These are phyloP conservation scores for Microsporum canis DNA, from an alignment of 2,329 filamentous ascomycete genomes.

Conservation along the genomic window DNA sequence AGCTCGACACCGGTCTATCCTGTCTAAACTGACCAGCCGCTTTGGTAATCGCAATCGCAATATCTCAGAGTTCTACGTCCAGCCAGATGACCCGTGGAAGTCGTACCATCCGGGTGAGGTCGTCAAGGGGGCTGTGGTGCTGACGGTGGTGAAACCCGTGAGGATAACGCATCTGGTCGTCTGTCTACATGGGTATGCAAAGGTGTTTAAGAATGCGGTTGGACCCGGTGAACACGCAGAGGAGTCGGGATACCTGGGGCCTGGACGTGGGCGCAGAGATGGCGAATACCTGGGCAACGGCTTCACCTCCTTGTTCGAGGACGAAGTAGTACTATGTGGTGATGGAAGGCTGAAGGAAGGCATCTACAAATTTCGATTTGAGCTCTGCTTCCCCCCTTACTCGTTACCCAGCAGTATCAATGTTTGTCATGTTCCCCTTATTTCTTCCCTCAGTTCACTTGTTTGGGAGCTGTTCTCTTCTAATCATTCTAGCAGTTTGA, in stretches of 20 bases:
- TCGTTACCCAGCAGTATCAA: conserved; percentile 77
- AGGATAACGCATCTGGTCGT: conserved; percentile 54
- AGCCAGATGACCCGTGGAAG: conserved; percentile 51
- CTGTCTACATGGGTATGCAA: conserved; percentile 52
- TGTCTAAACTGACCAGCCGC: conserved; percentile 47
- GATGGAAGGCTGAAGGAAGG: conserved; percentile 53
- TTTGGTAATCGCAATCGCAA: conserved; percentile 44
- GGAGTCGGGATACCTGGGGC: conserved; percentile 40
- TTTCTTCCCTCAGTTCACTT: background rate
- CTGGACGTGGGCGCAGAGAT: conserved; percentile 42
- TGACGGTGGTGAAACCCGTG: conserved; percentile 50
- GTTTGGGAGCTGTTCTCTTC: background rate
- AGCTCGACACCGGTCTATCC: conserved; percentile 33
- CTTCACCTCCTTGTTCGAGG: conserved; percentile 53
- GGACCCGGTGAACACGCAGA: conserved; percentile 44
- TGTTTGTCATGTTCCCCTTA: conserved; percentile 45
- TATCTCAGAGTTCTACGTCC: conserved; percentile 50
- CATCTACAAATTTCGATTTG: conserved; percentile 56
- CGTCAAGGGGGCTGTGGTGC: conserved; percentile 49
- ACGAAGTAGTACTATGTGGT: conserved; percentile 53
- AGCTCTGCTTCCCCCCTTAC: conserved; percentile 49
- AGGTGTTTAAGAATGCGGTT: conserved; percentile 53
- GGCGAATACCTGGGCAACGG: conserved; percentile 53
- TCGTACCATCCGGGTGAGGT: conserved; percentile 52
- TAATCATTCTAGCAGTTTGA: conserved; percentile 59